Evolutionary conservation across 495 filamentous ascomycete genomes (phyloP).

Genomic region (Annulohypoxylon moriforme): DNA sequence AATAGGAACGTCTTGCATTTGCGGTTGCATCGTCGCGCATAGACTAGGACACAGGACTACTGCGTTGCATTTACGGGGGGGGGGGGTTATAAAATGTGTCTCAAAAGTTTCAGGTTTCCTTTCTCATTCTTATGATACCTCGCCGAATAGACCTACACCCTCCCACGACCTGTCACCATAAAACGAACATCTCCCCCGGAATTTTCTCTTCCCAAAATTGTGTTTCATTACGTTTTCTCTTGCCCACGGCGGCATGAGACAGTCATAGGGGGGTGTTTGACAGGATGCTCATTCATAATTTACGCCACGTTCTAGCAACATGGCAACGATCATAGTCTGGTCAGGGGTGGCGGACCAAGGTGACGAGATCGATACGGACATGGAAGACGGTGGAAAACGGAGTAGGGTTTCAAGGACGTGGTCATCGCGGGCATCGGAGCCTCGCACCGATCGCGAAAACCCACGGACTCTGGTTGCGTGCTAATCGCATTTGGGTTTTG

Average conservation of each 20-base stretch:
- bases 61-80: conserved; percentile 61
- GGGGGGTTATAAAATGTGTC: conserved; percentile 57
- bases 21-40: conserved; percentile 50
- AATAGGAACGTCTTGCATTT: conserved; percentile 51
- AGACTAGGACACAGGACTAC: conserved; percentile 49
- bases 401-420: conserved; percentile 12
- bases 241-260: conserved; percentile 12
- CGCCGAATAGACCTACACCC: conserved; percentile 43
- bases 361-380: conserved; percentile 10
- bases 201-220: conserved; percentile 34
- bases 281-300: conserved; percentile 31
- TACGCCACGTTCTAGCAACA: conserved; percentile 21
- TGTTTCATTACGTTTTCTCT: conserved; percentile 42
- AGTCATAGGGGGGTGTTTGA: conserved; percentile 21
- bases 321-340: conserved; percentile 9
- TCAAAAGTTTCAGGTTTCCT: conserved; percentile 55
- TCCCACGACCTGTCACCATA: conserved; percentile 44
- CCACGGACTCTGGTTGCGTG: conserved; percentile 37
- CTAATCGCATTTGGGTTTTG: conserved; percentile 42
- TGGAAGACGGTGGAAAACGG: conserved; percentile 15
- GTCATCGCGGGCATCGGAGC: conserved; percentile 5
- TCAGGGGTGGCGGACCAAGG: conserved; percentile 3
- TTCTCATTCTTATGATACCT: conserved; percentile 59
- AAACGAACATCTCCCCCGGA: conserved; percentile 40
- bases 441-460: conserved; percentile 24